phyloP scores from a whole-genome alignment of 73 alveolate genomes.

The Tetrahymena elliotti region DNA sequence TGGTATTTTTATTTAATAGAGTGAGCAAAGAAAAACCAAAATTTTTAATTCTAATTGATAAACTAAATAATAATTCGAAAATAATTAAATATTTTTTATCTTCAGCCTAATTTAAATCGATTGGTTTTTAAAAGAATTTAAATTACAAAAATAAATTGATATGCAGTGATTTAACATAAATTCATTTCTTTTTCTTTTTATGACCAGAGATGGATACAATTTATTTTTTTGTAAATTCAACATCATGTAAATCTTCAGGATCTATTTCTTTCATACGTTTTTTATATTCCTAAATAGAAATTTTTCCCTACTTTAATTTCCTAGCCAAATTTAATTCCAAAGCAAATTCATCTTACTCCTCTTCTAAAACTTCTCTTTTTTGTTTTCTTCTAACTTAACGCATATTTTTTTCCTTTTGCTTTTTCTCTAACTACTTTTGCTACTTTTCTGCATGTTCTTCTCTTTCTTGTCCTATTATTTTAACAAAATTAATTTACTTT shows the following conservation, averaged over 20 bases:
- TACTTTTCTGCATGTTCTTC: constrained; percentile 53
- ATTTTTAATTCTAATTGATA: too few species aligned
- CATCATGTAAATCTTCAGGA: constrained; percentile 26
- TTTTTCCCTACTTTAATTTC: constrained; percentile 84
- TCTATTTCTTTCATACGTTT: constrained; percentile 29
- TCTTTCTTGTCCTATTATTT: constrained; percentile 51
- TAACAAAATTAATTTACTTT: constrained; percentile 8
- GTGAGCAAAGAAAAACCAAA: too few species aligned
- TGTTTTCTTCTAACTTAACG: constrained; percentile 68
- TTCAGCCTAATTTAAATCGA: too few species aligned
- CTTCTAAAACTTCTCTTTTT: constrained; percentile 53
- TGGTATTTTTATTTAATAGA: too few species aligned
- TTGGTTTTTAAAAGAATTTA: too few species aligned
- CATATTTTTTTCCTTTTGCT: constrained; percentile 62
- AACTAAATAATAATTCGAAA: too few species aligned
- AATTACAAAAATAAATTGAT: too few species aligned
- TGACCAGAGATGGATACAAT: not conserved
- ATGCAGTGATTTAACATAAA: not conserved
- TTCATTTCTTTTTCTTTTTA: not conserved
- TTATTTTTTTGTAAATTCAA: constrained; percentile 4
- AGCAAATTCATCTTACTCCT: constrained; percentile 81
- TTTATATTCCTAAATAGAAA: constrained; percentile 60
- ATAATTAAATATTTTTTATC: too few species aligned
- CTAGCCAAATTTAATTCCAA: constrained; percentile 73
- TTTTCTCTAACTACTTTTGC: constrained; percentile 51